Evolutionary conservation across 106 monocot species (phyloP).

Genomic region (Allium sativum): DNA sequence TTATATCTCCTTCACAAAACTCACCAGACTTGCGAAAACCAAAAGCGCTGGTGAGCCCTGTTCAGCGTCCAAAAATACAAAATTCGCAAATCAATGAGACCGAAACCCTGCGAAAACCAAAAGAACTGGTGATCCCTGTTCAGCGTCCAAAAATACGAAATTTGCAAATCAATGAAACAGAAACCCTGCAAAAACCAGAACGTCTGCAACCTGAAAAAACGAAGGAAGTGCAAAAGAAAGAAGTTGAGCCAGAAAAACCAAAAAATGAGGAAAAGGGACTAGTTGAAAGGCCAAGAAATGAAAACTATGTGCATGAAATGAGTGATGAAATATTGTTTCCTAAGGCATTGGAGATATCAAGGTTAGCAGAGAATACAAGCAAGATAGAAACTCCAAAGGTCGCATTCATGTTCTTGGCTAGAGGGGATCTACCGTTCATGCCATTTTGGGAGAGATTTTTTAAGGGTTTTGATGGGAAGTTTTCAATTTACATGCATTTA

Average conservation of each 20-base stretch:
- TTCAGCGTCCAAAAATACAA: not conserved
- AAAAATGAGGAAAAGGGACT: not conserved
- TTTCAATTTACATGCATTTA: slow-evolving; percentile 65
- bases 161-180: too few species aligned
- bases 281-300: too few species aligned
- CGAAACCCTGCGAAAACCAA: too few species aligned
- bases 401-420: slow-evolving; percentile 71
- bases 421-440: slow-evolving; percentile 45
- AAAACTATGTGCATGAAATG: slow-evolving; percentile 24
- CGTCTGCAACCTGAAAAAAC: not conserved
- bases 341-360: slow-evolving; percentile 56
- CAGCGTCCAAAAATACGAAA: not conserved
- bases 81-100: not conserved
- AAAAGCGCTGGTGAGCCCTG: not conserved
- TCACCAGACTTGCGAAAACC: not conserved
- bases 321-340: slow-evolving; percentile 53
- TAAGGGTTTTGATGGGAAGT: slow-evolving; percentile 43
- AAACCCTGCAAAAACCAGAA: too few species aligned
- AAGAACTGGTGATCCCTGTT: too few species aligned
- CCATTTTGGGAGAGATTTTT: slow-evolving; percentile 94
- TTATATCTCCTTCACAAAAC: not conserved
- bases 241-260: slow-evolving; percentile 13
- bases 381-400: slow-evolving; percentile 41
- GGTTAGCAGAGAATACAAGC: slow-evolving; percentile 4
- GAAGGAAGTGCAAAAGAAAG: not conserved